Evolutionary conservation across 2,329 filamentous ascomycete genomes (phyloP), one percentile per base, ranked within the genome.

Genomic region (Tolypocladium tropicale): DNA sequence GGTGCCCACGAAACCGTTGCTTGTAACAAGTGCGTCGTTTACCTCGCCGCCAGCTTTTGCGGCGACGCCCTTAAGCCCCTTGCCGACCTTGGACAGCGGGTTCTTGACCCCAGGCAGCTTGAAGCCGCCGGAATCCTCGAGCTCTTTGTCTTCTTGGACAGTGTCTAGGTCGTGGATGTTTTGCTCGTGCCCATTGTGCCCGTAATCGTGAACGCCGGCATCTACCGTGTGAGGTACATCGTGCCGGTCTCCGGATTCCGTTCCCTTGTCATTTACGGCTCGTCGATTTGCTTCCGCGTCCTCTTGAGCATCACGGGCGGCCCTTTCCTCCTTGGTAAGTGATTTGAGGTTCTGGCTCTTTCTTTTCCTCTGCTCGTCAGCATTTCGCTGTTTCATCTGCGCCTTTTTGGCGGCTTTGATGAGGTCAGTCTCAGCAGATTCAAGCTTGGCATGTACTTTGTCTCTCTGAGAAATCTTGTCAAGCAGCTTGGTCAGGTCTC

Each of bases 381-480:
- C 81, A 53, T 78, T 77, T 55, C 78, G 68, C 64, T 84, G 77
- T 67, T 93, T 87, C n/a, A 87, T 73, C 62, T 96, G 85, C 16
- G 84, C 85, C 67, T 86, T 90, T 66, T 91, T 92, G 55, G 89
- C 92, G 50, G 78, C 78, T 57, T 85, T 86, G 62, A 99, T 89
- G 43, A 99, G 75, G 25, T 90, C 84, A 0, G 90, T 96, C 70
- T 97, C 88, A 1, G 93, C 93, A 10, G 73, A 72, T 67, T 99
- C 94, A 0, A 99, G 80, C 56, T 78, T 75, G 46, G 78, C 70
- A 51, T 93, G 90, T 16, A 96, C 75, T 10, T 80, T 74, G 58
- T 91, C 83, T 49, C 94, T 82, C 60, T 83, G 75, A 52, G 89
- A 81, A 50, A 97, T 88, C 68, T 97, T 97, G 59, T 92, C 87